Conservation (phyloP, 768 basidiomycete genomes). For the Termitomyces eurrhizus region DNA sequence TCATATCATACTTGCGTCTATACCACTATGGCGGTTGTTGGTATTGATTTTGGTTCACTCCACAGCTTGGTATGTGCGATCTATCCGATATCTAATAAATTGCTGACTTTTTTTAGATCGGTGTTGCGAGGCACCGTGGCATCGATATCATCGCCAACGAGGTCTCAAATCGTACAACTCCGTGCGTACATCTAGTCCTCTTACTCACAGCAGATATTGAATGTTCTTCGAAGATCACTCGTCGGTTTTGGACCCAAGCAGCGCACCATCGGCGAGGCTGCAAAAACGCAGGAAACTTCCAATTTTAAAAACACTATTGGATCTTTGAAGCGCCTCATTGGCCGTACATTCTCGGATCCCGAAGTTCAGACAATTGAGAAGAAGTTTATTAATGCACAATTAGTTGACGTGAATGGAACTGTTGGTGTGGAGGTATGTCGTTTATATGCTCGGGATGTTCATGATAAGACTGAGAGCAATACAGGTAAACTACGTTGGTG, state of each 20-base stretch:
- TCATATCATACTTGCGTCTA: conserved; percentile 17
- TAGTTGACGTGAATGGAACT: conserved; percentile 80
- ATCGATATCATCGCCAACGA: conserved; percentile 99
- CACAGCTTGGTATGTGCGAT: conserved; percentile 68
- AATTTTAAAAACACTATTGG: conserved; percentile 99
- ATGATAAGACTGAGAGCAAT: conserved; percentile 9
- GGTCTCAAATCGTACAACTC: conserved; percentile 94
- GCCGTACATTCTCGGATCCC: conserved; percentile 73
- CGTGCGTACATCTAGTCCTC: conserved; percentile 50
- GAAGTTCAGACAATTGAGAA: conserved; percentile 84
- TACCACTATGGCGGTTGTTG: conserved; percentile 82
- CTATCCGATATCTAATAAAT: conserved; percentile 7
- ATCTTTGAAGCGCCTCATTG: conserved; percentile 85
- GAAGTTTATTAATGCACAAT: conserved; percentile 83
- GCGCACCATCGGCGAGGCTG: conserved; percentile 88
- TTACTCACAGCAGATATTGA: neutral
- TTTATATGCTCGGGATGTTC: neutral
- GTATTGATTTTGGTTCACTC: conserved; percentile 89
- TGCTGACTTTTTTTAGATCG: conserved; percentile 55
- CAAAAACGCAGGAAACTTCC: conserved; percentile 96
- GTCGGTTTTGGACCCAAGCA: conserved; percentile 93
- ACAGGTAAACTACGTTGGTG: conserved; percentile 88
- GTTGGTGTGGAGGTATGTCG: conserved; percentile 80
- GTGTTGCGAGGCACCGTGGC: conserved; percentile 91
- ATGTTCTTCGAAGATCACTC: conserved; percentile 59